Percentiles rank a stretch among this genome's conserved stretches.
Conservation (phyloP, 805 yeast species). For the Yarrowia divulgata region DNA sequence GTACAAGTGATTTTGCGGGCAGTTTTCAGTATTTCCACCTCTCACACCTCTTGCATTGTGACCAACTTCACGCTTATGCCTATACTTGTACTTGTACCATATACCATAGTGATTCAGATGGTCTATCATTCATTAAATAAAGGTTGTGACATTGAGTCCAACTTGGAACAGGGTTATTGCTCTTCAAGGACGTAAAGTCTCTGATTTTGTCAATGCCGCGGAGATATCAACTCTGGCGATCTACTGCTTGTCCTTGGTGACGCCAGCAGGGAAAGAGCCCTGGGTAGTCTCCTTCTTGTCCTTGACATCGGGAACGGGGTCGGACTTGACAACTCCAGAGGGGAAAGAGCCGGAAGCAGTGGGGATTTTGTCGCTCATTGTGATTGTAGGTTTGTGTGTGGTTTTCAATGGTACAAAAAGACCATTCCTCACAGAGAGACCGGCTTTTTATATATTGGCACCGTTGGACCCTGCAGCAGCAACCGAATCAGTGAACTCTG, state of each 20-base stretch:
- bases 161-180: neutral
- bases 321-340: conserved; percentile 32
- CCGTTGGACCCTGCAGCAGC: conserved; percentile 36
- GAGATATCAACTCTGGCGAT: neutral
- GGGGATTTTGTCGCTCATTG: conserved; percentile 33
- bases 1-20: too few species aligned
- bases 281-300: conserved; percentile 29
- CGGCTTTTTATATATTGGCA: conserved; percentile 11
- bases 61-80: too few species aligned
- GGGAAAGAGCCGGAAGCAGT: conserved; percentile 37
- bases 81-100: too few species aligned
- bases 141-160: neutral
- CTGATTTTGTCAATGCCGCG: neutral
- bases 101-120: neutral
- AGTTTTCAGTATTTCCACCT: too few species aligned
- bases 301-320: conserved; percentile 29
- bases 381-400: neutral
- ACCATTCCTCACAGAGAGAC: neutral
- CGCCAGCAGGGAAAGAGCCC: conserved; percentile 37
- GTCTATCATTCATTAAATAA: conserved; percentile 19
- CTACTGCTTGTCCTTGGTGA: conserved; percentile 28
- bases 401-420: neutral
- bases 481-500: conserved; percentile 36
- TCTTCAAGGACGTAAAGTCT: neutral
- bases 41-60: too few species aligned